phyloP scores from a whole-genome alignment of 2,329 filamentous ascomycete genomes.

The Dendryphion nanum region DNA sequence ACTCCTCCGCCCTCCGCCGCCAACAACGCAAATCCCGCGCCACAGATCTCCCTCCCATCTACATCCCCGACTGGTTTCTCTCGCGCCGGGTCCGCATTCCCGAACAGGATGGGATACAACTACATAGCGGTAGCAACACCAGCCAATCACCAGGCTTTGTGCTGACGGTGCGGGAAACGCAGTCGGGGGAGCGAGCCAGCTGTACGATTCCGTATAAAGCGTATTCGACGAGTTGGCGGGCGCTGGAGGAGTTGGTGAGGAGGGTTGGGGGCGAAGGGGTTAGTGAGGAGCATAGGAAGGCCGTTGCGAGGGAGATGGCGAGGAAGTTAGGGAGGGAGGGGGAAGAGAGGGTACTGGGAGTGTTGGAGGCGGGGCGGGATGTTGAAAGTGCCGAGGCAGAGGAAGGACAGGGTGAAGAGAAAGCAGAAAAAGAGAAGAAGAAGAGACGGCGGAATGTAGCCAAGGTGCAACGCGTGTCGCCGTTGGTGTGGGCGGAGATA shows the following conservation, averaged over 20 bases:
- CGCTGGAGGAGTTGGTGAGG: constrained; percentile 21
- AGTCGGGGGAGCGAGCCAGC: constrained; percentile 18
- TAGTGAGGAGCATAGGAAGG: constrained; percentile 6
- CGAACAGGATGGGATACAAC: constrained; percentile 25
- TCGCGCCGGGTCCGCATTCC: constrained; percentile 49
- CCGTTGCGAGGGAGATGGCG: constrained; percentile 11
- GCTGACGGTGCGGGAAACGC: constrained; percentile 20
- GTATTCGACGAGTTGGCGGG: constrained; percentile 11
- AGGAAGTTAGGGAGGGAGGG: constrained; percentile 5
- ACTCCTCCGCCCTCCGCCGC: constrained; percentile 34
- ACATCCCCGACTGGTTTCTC: constrained; percentile 59
- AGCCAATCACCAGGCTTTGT: constrained; percentile 11
- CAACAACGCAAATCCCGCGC: constrained; percentile 32
- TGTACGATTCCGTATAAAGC: constrained; percentile 14
- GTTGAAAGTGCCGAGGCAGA: background rate
- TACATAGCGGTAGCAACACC: constrained; percentile 4
- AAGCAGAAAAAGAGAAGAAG: background rate
- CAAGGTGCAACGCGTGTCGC: constrained; percentile 16
- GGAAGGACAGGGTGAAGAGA: background rate
- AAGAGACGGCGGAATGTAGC: constrained; percentile 5
- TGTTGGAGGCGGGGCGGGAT: constrained; percentile 6
- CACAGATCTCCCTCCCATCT: constrained; percentile 38
- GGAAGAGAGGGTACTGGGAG: constrained; percentile 3
- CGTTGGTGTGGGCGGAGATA: constrained; percentile 44
- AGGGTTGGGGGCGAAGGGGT: constrained; percentile 9